phyloP scores from a whole-genome alignment of 257 asterid genomes.

The Scutellaria baicalensis region DNA sequence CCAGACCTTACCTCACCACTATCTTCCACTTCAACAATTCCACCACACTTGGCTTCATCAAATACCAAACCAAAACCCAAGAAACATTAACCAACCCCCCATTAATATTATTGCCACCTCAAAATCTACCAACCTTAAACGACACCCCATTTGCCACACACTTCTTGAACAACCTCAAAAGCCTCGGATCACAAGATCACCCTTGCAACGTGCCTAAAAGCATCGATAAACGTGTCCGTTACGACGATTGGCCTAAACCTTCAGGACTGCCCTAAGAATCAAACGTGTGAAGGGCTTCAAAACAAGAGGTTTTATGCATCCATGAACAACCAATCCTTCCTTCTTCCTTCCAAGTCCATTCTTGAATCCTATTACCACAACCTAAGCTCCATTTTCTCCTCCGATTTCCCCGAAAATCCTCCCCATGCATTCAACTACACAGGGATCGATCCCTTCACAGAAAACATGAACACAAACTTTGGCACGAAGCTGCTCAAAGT shows the following conservation, averaged over 20 bases:
- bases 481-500: constrained; percentile 42
- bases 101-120: constrained; percentile 30
- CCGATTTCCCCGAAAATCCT: constrained; percentile 56
- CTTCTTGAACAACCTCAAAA: constrained; percentile 30
- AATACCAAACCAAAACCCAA: constrained; percentile 24
- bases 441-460: constrained; percentile 44
- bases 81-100: neutral
- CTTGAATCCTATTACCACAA: constrained; percentile 55
- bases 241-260: constrained; percentile 62
- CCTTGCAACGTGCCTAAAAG: constrained; percentile 65
- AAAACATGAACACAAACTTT: constrained; percentile 59
- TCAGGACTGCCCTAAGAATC: constrained; percentile 66
- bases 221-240: constrained; percentile 36
- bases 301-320: constrained; percentile 60
- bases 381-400: neutral
- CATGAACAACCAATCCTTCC: constrained; percentile 69
- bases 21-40: constrained; percentile 64
- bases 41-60: constrained; percentile 63
- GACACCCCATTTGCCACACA: constrained; percentile 55
- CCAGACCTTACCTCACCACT: constrained; percentile 68
- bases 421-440: constrained; percentile 59
- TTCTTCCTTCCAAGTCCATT: constrained; percentile 43
- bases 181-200: constrained; percentile 49
- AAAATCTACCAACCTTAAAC: constrained; percentile 47
- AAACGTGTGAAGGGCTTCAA: constrained; percentile 53